These are phyloP conservation scores for Gossypium armourianum DNA, from an alignment of 441 rosid genomes.

Conservation along the genomic window DNA sequence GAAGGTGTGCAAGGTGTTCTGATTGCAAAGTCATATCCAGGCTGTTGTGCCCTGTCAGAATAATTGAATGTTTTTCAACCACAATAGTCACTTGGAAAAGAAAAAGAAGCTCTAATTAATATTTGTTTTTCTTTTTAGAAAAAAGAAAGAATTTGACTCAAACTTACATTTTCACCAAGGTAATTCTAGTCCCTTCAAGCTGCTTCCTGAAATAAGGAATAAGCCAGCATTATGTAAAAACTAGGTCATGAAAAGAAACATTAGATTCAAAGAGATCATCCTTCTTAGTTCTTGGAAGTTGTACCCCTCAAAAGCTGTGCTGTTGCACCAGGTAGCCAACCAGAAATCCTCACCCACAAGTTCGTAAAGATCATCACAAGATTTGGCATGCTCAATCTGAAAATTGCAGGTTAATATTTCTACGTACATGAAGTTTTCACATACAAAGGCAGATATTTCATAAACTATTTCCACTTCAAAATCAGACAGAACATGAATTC, in stretches of 20 bases:
- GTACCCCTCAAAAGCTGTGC: slow-evolving; percentile 74
- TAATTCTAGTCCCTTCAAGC: slow-evolving; percentile 92
- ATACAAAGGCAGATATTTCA: neutral
- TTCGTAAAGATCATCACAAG: slow-evolving; percentile 68
- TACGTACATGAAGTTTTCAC: neutral
- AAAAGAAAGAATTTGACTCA: neutral
- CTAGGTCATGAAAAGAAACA: slow-evolving; percentile 12
- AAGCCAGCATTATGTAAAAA: slow-evolving; percentile 14
- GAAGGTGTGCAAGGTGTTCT: slow-evolving; percentile 90
- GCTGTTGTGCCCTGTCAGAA: slow-evolving; percentile 48
- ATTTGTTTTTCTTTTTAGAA: neutral
- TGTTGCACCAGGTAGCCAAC: slow-evolving; percentile 91
- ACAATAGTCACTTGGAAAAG: neutral
- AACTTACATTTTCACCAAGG: slow-evolving; percentile 52
- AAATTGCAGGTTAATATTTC: slow-evolving; percentile 16
- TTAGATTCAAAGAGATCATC: slow-evolving; percentile 14
- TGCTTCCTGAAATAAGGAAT: slow-evolving; percentile 56
- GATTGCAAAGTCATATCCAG: slow-evolving; percentile 74
- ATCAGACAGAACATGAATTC: slow-evolving; percentile 3
- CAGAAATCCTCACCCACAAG: slow-evolving; percentile 89
- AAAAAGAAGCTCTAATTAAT: slow-evolving; percentile 8
- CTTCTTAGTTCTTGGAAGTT: slow-evolving; percentile 15
- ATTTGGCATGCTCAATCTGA: slow-evolving; percentile 66
- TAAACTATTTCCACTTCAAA: slow-evolving; percentile 4
- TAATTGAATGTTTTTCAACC: slow-evolving; percentile 16